Conservation (phyloP, 768 basidiomycete species). For the Lactarius evosmus region DNA sequence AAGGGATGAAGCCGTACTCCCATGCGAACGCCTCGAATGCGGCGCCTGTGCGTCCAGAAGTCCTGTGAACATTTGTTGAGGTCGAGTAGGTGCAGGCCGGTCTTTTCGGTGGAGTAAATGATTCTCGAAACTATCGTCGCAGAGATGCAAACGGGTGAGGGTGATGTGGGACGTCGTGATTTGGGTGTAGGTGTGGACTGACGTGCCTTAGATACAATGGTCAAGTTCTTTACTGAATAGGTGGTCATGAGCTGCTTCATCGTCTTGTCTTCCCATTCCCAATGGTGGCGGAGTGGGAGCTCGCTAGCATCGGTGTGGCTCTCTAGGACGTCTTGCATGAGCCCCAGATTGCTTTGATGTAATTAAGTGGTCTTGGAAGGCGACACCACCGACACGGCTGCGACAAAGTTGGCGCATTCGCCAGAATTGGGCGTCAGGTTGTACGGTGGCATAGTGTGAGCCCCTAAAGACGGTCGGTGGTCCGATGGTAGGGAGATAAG, state of each 20-base stretch:
- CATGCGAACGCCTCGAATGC: slow-evolving; percentile 75
- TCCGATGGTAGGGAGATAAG: too few relatives aligned
- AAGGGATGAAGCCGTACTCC: slow-evolving; percentile 90
- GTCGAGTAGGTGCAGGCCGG: too few relatives aligned
- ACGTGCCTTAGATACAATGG: slow-evolving; percentile 88
- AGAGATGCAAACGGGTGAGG: slow-evolving; percentile 60
- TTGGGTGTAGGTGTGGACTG: neutral
- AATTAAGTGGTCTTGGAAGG: slow-evolving; percentile 69
- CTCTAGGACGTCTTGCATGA: slow-evolving; percentile 38
- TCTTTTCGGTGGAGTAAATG: too few relatives aligned
- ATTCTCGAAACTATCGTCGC: slow-evolving; percentile 40
- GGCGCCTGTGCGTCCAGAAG: slow-evolving; percentile 64
- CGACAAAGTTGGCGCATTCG: slow-evolving; percentile 91
- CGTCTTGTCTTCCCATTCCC: slow-evolving; percentile 56
- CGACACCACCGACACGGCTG: slow-evolving; percentile 73
- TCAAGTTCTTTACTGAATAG: slow-evolving; percentile 82
- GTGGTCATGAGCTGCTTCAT: slow-evolving; percentile 68
- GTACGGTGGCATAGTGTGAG: slow-evolving; percentile 72
- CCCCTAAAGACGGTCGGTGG: slow-evolving; percentile 73
- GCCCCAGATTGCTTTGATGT: slow-evolving; percentile 95
- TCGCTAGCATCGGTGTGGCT: slow-evolving; percentile 85
- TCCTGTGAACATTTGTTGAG: too few relatives aligned
- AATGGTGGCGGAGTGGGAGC: slow-evolving; percentile 71
- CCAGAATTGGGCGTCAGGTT: slow-evolving; percentile 90
- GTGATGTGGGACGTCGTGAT: too few relatives aligned